These are phyloP conservation scores for Mycena vulgaris DNA, from an alignment of 768 basidiomycete genomes.

Conservation along the genomic window DNA sequence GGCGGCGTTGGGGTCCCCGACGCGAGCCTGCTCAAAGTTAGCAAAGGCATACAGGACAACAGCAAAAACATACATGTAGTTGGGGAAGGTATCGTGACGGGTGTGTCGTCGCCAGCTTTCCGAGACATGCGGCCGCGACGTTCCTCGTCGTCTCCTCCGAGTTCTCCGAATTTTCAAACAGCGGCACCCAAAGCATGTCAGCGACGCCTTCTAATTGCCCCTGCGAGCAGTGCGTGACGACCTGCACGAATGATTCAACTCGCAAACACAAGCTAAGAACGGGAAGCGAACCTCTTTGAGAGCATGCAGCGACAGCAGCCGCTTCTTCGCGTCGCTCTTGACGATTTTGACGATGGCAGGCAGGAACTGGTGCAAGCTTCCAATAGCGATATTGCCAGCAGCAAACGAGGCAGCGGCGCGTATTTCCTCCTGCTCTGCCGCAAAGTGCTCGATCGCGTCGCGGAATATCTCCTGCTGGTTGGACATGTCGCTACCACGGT, in stretches of 20 bases:
- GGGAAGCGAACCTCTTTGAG: slow-evolving; percentile 82
- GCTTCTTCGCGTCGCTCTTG: slow-evolving; percentile 81
- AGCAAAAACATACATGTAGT: slow-evolving; percentile 72
- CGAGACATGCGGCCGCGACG: slow-evolving; percentile 96
- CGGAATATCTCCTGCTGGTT: slow-evolving; percentile 85
- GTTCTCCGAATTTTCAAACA: slow-evolving; percentile 92
- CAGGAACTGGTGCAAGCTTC: slow-evolving; percentile 90
- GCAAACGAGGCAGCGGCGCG: slow-evolving; percentile 95
- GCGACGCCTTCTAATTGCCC: slow-evolving; percentile 90
- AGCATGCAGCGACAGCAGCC: slow-evolving; percentile 90
- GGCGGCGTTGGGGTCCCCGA: slow-evolving; percentile 76
- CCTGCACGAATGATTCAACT: slow-evolving; percentile 59
- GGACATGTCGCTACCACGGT: slow-evolving; percentile 84
- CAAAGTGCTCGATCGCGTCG: slow-evolving; percentile 80
- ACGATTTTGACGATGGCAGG: slow-evolving; percentile 87
- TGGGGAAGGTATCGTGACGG: slow-evolving; percentile 94
- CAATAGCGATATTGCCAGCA: slow-evolving; percentile 96
- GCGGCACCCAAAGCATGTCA: slow-evolving; percentile 91
- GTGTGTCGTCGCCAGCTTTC: slow-evolving; percentile 93
- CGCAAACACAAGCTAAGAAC: neutral
- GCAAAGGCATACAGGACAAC: neutral
- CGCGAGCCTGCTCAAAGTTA: slow-evolving; percentile 65
- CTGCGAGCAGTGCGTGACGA: slow-evolving; percentile 92
- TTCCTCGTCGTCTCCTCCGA: slow-evolving; percentile 94
- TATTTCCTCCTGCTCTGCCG: slow-evolving; percentile 86